A percentile compares a stretch with the other conserved stretches of the same genome.
Evolutionary conservation across 2,329 filamentous ascomycete genomes (phyloP).

Genomic region (Lasiodiplodia gonubiensis): DNA sequence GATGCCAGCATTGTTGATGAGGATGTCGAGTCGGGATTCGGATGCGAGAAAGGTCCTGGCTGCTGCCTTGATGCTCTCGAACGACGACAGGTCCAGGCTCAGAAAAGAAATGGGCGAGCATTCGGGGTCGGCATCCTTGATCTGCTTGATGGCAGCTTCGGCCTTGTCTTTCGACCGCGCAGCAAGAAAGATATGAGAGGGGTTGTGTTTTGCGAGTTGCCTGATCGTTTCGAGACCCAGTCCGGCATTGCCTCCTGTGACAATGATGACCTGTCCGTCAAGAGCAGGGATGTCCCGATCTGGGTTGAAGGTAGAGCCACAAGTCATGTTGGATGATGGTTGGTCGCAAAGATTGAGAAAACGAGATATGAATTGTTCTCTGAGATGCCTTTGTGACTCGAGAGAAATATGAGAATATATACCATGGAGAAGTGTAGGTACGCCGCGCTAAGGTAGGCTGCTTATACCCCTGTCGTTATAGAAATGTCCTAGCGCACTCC

Average conservation of each 20-base stretch:
- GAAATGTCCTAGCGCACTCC: too few species aligned
- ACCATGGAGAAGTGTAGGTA: too few species aligned
- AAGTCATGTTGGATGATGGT: too few species aligned
- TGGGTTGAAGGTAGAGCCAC: too few species aligned
- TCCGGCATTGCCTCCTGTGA: constrained; percentile 51
- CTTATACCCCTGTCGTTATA: too few species aligned
- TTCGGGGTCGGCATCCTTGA: constrained; percentile 45
- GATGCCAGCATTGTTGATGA: constrained; percentile 56
- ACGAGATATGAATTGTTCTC: too few species aligned
- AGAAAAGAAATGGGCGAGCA: constrained; percentile 46
- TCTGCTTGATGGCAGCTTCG: constrained; percentile 43
- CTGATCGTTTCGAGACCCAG: constrained; percentile 54
- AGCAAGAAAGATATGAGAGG: constrained; percentile 54
- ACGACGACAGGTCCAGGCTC: constrained; percentile 51
- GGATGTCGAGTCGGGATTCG: constrained; percentile 51
- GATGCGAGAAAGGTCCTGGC: constrained; percentile 42
- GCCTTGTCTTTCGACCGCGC: constrained; percentile 52
- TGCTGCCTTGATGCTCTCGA: constrained; percentile 47
- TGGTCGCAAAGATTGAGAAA: too few species aligned
- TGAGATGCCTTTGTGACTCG: too few species aligned
- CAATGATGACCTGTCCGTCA: constrained; percentile 50
- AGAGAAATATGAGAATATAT: too few species aligned
- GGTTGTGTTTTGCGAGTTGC: constrained; percentile 52
- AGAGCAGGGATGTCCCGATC: constrained; percentile 48
- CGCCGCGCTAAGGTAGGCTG: too few species aligned